Conservation (phyloP, 2,329 filamentous ascomycete genomes). For the Pleurostoma richardsiae region DNA sequence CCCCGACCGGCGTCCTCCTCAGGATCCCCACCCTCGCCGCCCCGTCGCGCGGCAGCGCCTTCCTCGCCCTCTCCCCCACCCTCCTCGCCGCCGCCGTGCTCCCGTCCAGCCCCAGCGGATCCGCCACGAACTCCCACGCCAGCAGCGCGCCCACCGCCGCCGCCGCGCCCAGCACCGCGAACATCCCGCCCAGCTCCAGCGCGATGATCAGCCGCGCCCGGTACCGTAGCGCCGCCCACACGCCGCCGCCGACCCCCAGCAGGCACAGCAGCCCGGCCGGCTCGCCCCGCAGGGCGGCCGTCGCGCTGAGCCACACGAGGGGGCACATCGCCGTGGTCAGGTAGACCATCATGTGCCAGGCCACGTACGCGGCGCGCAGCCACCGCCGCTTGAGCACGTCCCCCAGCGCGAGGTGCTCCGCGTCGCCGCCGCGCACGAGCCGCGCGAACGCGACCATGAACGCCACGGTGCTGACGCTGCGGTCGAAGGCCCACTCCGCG, state of each 20-base stretch:
- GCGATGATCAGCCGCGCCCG: conserved; percentile 31
- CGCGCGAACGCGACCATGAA: conserved; percentile 17
- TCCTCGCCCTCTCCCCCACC: conserved; percentile 29
- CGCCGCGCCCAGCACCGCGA: conserved; percentile 17
- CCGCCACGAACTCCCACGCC: conserved; percentile 17
- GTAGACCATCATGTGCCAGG: conserved; percentile 8
- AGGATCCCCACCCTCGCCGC: too few species aligned
- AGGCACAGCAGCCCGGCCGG: conserved; percentile 13
- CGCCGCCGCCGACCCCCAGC: conserved; percentile 1
- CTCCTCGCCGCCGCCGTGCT: conserved; percentile 12
- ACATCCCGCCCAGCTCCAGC: conserved; percentile 29
- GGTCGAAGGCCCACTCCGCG: conserved; percentile 22
- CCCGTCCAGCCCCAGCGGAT: conserved; percentile 16
- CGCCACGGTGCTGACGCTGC: conserved; percentile 18
- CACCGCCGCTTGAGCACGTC: conserved; percentile 6
- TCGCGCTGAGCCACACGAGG: conserved; percentile 3
- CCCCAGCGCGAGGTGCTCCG: conserved; percentile 6
- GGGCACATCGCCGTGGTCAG: conserved; percentile 8
- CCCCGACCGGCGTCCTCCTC: too few species aligned
- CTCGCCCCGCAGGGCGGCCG: conserved; percentile 7
- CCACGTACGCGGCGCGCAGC: conserved; percentile 6
- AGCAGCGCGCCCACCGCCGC: conserved; percentile 6
- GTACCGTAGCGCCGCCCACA: conserved; percentile 19
- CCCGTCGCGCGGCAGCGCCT: conserved; percentile 8
- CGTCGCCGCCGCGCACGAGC: conserved; percentile 10